Base-by-base conservation (phyloP, 2,329 filamentous ascomycete genomes). In the Xylariaceae sp. region DNA sequence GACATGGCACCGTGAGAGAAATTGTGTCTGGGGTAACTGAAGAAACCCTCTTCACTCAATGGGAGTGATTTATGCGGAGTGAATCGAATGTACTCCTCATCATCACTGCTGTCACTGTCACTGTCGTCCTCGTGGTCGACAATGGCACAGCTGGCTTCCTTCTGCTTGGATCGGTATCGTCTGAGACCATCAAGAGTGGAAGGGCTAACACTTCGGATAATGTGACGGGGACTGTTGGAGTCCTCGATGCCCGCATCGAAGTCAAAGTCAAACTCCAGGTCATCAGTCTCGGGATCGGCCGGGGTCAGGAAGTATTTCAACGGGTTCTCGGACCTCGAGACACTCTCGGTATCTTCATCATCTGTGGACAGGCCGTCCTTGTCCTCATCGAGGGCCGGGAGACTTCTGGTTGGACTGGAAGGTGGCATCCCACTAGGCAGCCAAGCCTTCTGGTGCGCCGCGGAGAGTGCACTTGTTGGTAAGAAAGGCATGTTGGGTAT, bases 221-320 rank as follows among this genome's bases (percentile, higher is more conserved):
- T 74, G 13, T 77, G 75, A 34, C 72, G 69, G 2, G 78, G 77
- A 3, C 74, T 74, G 60, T 73, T 77, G 56, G 74, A 68, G 64
- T 81, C 77, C 67, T 84, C 81, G 68, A 85, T 85, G 57, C 82
- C 81, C 44, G 82, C 82, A 67, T 84, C 81, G 65, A 82, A 79
- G 53, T 75, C 71, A 62, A 78, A 77, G 64, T 82, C 79, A 69
- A 79, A 76, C 63, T 73, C 74, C 50, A 74, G 70, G 47, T 76
- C 74, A 17, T 79, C 75, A 35, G 77, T 66, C 9, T 73, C 72
- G 0, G 78, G 74, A 0, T 76, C 73, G 1, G 82, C 79, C 1
- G 71, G 70, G 2, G 81, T 82, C 48, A 84, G 75, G 64, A 84
- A 85, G 68, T 82, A 83, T 52, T 76, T 79, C 55, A 84, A 74